phyloP scores from a whole-genome alignment of 163 green algal species.

The Coccomyxa subellipsoidea region DNA sequence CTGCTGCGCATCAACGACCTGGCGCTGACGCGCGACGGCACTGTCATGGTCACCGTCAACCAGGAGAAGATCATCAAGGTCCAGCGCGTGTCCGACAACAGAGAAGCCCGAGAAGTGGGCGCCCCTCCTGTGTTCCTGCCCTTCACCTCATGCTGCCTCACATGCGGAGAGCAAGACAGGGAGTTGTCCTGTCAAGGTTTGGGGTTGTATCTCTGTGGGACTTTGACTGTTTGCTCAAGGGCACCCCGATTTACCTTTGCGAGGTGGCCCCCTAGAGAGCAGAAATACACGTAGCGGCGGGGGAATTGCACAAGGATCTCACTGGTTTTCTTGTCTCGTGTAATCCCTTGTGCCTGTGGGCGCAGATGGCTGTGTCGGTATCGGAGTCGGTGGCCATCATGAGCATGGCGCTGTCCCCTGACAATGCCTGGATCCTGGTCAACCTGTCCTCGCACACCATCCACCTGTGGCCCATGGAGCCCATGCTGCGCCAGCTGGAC shows the following conservation, averaged over 20 bases:
- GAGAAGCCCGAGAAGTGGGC: not conserved
- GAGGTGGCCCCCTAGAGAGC: too few relatives aligned
- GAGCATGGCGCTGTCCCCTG: constrained; percentile 58
- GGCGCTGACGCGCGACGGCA: constrained; percentile 52
- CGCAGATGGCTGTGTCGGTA: constrained; percentile 14
- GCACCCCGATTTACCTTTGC: too few relatives aligned
- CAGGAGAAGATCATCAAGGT: constrained; percentile 39
- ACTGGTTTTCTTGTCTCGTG: too few relatives aligned
- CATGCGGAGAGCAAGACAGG: too few relatives aligned
- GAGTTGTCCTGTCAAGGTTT: too few relatives aligned
- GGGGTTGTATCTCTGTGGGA: too few relatives aligned
- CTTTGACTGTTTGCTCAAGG: too few relatives aligned
- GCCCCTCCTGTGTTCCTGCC: not conserved
- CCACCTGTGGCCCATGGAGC: constrained; percentile 66
- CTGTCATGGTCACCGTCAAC: constrained; percentile 28
- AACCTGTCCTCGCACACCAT: constrained; percentile 58
- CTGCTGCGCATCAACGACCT: constrained; percentile 54
- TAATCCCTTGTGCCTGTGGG: not conserved
- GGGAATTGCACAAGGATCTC: too few relatives aligned
- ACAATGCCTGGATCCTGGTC: constrained; percentile 66
- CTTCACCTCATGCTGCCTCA: not conserved
- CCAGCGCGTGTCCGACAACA: constrained; percentile 7
- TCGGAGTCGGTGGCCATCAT: constrained; percentile 53
- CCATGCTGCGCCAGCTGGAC: constrained; percentile 5
- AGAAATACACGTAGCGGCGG: too few relatives aligned